Evolutionary conservation across 495 filamentous ascomycete species (phyloP).

Genomic region (Saxispiralis lemnorum): DNA sequence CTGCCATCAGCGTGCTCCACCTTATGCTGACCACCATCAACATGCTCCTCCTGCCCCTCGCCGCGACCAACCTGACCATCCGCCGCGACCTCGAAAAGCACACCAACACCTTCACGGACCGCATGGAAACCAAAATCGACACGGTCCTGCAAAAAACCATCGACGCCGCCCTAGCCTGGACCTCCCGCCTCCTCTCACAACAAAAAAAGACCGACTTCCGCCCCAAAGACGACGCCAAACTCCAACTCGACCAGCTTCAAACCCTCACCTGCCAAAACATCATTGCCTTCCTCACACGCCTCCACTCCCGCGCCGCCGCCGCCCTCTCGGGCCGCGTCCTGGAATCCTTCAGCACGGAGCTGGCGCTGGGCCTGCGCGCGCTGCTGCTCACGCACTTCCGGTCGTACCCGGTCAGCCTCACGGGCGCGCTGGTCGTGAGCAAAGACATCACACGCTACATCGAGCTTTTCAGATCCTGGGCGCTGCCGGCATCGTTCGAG

Average conservation of each 20-base stretch:
- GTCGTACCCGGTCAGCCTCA: constrained; percentile 75
- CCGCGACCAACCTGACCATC: constrained; percentile 71
- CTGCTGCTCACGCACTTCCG: constrained; percentile 85
- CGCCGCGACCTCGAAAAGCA: constrained; percentile 81
- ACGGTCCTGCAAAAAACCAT: constrained; percentile 70
- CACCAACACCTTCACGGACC: constrained; percentile 49
- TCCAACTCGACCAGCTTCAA: constrained; percentile 64
- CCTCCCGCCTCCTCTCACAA: constrained; percentile 48
- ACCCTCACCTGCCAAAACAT: constrained; percentile 71
- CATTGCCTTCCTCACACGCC: constrained; percentile 53
- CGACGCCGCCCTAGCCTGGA: constrained; percentile 66
- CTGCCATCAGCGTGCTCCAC: constrained; percentile 75
- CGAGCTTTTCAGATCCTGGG: constrained; percentile 46
- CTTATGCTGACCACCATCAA: constrained; percentile 81
- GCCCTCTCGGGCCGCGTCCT: constrained; percentile 62
- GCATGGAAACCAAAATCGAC: constrained; percentile 79
- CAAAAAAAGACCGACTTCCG: constrained; percentile 91
- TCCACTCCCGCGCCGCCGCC: constrained; percentile 39
- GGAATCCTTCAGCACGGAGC: constrained; percentile 60
- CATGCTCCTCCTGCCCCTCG: constrained; percentile 78
- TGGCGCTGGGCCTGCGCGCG: constrained; percentile 57
- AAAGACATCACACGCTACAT: constrained; percentile 91
- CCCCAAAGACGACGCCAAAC: constrained; percentile 60
- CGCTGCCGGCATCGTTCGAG: constrained; percentile 58
- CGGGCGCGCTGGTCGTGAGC: constrained; percentile 83